phyloP scores from a whole-genome alignment of 805 yeast genomes.

The Tetrapisispora namnaoensis region DNA sequence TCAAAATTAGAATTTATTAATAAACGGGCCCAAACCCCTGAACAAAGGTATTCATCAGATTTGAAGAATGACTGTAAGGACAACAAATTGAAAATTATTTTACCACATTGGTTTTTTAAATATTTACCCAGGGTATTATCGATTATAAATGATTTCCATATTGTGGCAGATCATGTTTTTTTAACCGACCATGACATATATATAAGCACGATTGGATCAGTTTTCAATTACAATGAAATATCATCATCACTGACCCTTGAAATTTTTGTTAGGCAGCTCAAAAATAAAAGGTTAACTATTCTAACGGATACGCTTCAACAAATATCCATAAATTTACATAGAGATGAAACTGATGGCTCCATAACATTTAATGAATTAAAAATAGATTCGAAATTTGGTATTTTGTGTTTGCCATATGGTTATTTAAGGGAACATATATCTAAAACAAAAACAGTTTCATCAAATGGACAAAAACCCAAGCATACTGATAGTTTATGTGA shows the following conservation, averaged over 20 bases:
- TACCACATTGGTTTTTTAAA: neutral
- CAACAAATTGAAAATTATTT: neutral
- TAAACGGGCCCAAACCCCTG: neutral
- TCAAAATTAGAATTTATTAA: constrained; percentile 2
- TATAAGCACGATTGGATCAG: constrained; percentile 1
- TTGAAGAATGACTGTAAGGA: neutral
- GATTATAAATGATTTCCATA: neutral
- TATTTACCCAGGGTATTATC: neutral
- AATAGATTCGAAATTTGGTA: constrained; percentile 17
- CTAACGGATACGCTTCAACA: constrained; percentile 7
- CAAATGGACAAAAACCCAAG: neutral
- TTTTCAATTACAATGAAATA: neutral
- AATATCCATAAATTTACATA: neutral
- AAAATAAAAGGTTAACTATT: neutral
- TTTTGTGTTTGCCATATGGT: constrained; percentile 12
- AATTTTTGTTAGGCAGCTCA: neutral
- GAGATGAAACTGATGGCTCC: neutral
- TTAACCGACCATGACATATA: neutral
- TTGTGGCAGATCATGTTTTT: constrained; percentile 1
- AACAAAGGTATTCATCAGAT: neutral
- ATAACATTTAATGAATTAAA: constrained; percentile 8
- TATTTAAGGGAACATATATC: constrained; percentile 2
- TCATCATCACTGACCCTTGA: neutral
- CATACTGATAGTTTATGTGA: neutral
- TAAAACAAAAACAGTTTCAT: neutral